A percentile compares a stretch with the other conserved stretches of the same genome.
phyloP scores from a whole-genome alignment of 2,329 filamentous ascomycete genomes.

The Cladophialophora carrionii region DNA sequence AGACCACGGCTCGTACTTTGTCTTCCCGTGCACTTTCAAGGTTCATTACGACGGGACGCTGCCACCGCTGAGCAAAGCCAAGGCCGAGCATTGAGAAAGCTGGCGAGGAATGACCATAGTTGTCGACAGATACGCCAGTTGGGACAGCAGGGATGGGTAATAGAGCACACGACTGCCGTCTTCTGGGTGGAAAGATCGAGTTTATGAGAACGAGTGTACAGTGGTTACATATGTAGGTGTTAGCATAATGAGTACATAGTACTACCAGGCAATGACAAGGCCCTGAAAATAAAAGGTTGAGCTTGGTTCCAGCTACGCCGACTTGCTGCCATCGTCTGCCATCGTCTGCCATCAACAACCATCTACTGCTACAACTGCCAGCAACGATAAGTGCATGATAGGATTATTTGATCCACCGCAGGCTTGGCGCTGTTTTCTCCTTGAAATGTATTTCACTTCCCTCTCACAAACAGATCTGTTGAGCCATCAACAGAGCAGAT shows the following conservation, averaged over 20 bases:
- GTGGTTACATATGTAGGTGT: not conserved
- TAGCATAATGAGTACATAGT: too few relatives aligned
- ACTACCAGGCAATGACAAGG: not conserved
- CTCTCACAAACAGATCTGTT: not conserved
- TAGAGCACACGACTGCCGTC: not conserved
- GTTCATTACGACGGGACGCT: constrained; percentile 50
- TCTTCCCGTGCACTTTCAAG: constrained; percentile 56
- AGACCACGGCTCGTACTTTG: constrained; percentile 63
- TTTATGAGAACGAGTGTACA: not conserved
- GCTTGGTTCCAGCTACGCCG: too few relatives aligned
- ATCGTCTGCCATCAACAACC: too few relatives aligned
- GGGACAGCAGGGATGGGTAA: not conserved
- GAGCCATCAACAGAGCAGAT: not conserved
- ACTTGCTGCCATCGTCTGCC: too few relatives aligned
- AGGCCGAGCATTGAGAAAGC: constrained; percentile 13
- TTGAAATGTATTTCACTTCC: not conserved
- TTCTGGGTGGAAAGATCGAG: not conserved
- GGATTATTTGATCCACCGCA: not conserved
- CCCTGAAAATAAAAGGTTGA: too few relatives aligned
- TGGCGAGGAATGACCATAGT: not conserved
- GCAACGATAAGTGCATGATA: not conserved
- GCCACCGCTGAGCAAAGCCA: constrained; percentile 30
- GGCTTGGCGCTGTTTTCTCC: not conserved
- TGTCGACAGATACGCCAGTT: not conserved
- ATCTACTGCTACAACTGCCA: not conserved